These are phyloP conservation scores for Crithidia thermophila DNA, from an alignment of 208 protist species.

Conservation along the genomic window DNA sequence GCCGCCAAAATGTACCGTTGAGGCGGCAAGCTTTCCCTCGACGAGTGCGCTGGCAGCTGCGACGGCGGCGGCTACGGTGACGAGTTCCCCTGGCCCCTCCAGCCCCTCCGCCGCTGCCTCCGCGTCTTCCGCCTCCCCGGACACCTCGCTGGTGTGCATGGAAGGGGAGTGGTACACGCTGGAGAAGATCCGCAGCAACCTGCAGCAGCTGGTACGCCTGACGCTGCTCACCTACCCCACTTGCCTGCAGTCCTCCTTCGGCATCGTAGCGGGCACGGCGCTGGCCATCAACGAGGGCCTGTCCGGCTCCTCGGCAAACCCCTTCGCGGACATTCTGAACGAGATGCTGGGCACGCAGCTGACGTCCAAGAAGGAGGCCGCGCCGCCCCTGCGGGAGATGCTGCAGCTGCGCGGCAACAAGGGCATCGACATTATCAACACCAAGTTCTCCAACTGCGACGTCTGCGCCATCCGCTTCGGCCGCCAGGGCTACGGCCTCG, in stretches of 20 bases:
- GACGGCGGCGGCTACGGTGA: too few relatives aligned
- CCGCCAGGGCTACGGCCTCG: slow-evolving; percentile 66
- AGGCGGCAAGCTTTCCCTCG: slow-evolving; percentile 18
- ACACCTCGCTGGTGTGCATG: slow-evolving; percentile 14
- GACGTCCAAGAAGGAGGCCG: slow-evolving; percentile 8
- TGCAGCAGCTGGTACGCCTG: slow-evolving; percentile 26
- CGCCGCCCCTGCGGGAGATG: slow-evolving; percentile 34
- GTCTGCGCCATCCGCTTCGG: slow-evolving; percentile 82
- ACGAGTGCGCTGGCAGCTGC: too few relatives aligned
- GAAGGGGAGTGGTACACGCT: slow-evolving; percentile 31
- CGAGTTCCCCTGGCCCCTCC: too few relatives aligned
- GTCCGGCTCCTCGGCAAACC: slow-evolving; percentile 19
- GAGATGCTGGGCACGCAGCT: slow-evolving; percentile 34
- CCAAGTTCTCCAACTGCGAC: slow-evolving; percentile 74
- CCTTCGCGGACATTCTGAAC: slow-evolving; percentile 40
- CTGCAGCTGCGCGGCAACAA: slow-evolving; percentile 61
- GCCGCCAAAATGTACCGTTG: slow-evolving; percentile 4
- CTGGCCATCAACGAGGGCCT: slow-evolving; percentile 5
- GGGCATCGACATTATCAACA: slow-evolving; percentile 75
- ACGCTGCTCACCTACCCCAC: slow-evolving; percentile 49
- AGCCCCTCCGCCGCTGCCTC: not conserved
- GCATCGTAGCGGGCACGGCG: slow-evolving; percentile 13
- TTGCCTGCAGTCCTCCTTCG: slow-evolving; percentile 46
- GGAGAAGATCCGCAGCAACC: slow-evolving; percentile 1
- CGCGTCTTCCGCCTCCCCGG: not conserved